These are phyloP conservation scores for Grigorovia transvaalensis DNA, from an alignment of 805 yeast species.

Conservation along the genomic window DNA sequence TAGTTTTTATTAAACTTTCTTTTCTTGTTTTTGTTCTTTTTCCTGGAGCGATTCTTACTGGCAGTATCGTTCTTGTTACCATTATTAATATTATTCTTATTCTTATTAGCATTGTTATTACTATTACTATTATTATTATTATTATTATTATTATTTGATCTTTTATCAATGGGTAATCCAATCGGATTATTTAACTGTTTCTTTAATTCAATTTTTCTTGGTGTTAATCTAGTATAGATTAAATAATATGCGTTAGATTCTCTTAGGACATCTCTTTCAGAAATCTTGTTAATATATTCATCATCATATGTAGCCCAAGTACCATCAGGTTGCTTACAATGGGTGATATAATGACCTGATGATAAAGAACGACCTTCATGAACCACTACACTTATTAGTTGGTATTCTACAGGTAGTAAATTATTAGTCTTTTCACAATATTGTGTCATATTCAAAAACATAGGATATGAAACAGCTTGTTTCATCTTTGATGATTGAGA, in stretches of 20 bases:
- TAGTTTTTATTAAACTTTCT: conserved; percentile 17
- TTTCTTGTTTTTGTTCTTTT: conserved; percentile 24
- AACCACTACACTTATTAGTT: conserved; percentile 72
- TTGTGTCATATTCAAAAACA: conserved; percentile 59
- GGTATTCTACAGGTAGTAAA: conserved; percentile 46
- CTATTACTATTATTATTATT: neutral
- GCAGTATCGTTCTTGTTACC: neutral
- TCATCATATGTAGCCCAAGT: conserved; percentile 93
- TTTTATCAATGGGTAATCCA: conserved; percentile 10
- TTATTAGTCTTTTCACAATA: conserved; percentile 34
- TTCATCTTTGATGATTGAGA: conserved; percentile 74
- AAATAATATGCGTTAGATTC: conserved; percentile 89
- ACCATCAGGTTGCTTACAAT: conserved; percentile 85
- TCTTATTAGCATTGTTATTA: neutral
- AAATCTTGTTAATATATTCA: conserved; percentile 66
- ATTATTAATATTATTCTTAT: neutral
- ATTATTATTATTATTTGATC: neutral
- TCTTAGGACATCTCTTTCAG: conserved; percentile 61
- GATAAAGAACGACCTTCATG: conserved; percentile 91
- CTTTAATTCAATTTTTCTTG: conserved; percentile 31
- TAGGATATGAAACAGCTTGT: conserved; percentile 74
- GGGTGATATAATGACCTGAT: conserved; percentile 88
- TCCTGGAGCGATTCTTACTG: conserved; percentile 9
- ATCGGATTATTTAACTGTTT: conserved; percentile 7
- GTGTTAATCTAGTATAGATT: conserved; percentile 68